Base-by-base conservation (phyloP, 2,329 filamentous ascomycete genomes). In the Botryotinia calthae region DNA sequence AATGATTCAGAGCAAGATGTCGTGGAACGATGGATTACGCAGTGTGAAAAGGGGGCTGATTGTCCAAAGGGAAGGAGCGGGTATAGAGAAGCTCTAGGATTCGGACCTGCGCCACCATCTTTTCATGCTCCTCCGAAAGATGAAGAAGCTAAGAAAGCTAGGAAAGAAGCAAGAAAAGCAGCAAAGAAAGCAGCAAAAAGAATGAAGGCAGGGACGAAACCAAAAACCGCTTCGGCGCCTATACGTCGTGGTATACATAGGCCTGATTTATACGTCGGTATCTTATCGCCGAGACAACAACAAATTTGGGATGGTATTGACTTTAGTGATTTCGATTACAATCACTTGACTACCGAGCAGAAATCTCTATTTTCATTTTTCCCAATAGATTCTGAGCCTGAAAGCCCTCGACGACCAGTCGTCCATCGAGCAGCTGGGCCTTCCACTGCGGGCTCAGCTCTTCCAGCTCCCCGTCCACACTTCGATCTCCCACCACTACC, bases 301-400 rank as follows among this genome's bases (percentile, higher is more conserved):
- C 8, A 14, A 20, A 71, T 71, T 22, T 71, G 59, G 58, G 69
- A 71, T 18, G 56, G 59, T 16, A 66, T 71, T 34, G 69, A 65
- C 34, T 56, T 71, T 48, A 42, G 6, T 20, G 37, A 71, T 34
- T 71, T 71, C 14, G 22, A 71, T 56, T 71, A 71, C 54, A 4
- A 56, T 25, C 9, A 54, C 16, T 34, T 71, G 37, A 66, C 5
- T 65, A 4, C 2, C 2, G 34, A 34, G 18, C 69, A 71, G 42
- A 37, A 66, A 71, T 16, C 46, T n/a, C 40, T 66, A 6, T 71
- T 71, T 22, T 71, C 69, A n/a, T 66, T 71, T 37, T 46, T 37
- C 9, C 69, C 69, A 16, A 63, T 63, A 18, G 34, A 67, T 20
- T 37, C 51, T 54, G 64, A 54, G 44, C 46, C 64, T 20, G n/a